phyloP scores from a whole-genome alignment of 495 filamentous ascomycete species.

The Aspergillus campestris region DNA sequence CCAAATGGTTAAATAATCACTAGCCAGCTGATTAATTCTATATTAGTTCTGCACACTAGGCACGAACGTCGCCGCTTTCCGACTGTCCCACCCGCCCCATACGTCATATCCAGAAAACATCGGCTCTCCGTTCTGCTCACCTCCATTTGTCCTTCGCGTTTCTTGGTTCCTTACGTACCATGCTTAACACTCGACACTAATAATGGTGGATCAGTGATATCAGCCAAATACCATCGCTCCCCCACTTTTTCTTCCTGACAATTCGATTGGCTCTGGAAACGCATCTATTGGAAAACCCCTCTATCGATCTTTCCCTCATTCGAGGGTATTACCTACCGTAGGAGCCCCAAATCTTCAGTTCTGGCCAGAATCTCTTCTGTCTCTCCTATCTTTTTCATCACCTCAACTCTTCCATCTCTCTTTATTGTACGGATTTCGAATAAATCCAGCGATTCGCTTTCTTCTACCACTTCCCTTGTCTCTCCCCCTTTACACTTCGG shows the following conservation, averaged over 20 bases:
- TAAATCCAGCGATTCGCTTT: no score
- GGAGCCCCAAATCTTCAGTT: not conserved
- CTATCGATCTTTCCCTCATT: no score
- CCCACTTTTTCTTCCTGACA: constrained; percentile 10
- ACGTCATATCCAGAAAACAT: constrained; percentile 21
- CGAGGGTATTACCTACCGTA: no score
- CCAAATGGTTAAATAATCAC: no score
- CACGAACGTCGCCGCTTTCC: constrained; percentile 8
- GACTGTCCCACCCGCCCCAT: constrained; percentile 12
- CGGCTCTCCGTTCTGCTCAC: constrained; percentile 5
- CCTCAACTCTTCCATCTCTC: not conserved
- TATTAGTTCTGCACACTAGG: constrained; percentile 7
- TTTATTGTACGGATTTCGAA: not conserved
- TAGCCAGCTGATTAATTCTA: not conserved
- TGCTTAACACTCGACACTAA: constrained; percentile 7
- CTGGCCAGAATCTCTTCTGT: constrained; percentile 8
- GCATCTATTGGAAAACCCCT: constrained; percentile 2
- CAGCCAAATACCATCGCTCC: constrained; percentile 11
- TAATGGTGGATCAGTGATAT: constrained; percentile 27
- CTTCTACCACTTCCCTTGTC: no score
- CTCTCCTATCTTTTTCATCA: not conserved
- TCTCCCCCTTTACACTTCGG: no score
- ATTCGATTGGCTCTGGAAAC: constrained; percentile 14
- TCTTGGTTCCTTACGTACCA: constrained; percentile 9
- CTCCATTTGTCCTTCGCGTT: constrained; percentile 13